Conservation (phyloP, 1,284 basidiomycete genomes). For the Cutaneotrichosporon sp. region DNA sequence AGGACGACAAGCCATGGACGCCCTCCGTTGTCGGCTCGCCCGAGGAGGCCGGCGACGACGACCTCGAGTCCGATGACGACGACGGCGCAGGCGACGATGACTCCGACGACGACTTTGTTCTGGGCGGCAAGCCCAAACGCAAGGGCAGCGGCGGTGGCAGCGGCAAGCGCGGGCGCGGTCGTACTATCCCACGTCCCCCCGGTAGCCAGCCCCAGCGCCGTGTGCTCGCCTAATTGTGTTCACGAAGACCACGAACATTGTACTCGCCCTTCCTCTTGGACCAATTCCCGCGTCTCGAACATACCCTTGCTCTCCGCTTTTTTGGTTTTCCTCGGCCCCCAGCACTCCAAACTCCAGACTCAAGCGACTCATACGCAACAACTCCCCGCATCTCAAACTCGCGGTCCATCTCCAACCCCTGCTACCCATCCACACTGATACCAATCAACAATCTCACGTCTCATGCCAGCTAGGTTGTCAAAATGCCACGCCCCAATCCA, state of each 20-base stretch:
- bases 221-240: constrained; percentile 3
- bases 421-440: background rate
- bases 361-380: too few species aligned
- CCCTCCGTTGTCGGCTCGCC: constrained; percentile 7
- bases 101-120: constrained; percentile 20
- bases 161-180: constrained; percentile 14
- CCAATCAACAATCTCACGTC: too few species aligned
- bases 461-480: too few species aligned
- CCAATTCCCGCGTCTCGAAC: background rate
- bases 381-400: background rate
- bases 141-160: background rate
- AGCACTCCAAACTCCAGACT: too few species aligned
- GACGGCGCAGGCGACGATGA: constrained; percentile 12
- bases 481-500: background rate
- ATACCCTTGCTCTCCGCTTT: background rate
- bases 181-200: background rate
- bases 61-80: constrained; percentile 15
- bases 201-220: constrained; percentile 7
- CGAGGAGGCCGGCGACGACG: constrained; percentile 19
- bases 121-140: constrained; percentile 20
- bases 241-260: background rate
- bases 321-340: background rate
- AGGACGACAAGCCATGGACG: constrained; percentile 11
- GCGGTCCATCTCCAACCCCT: background rate
- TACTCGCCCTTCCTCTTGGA: background rate